Base-by-base conservation (phyloP, 306 rosid genomes). In the Erythrophleum fordii region DNA sequence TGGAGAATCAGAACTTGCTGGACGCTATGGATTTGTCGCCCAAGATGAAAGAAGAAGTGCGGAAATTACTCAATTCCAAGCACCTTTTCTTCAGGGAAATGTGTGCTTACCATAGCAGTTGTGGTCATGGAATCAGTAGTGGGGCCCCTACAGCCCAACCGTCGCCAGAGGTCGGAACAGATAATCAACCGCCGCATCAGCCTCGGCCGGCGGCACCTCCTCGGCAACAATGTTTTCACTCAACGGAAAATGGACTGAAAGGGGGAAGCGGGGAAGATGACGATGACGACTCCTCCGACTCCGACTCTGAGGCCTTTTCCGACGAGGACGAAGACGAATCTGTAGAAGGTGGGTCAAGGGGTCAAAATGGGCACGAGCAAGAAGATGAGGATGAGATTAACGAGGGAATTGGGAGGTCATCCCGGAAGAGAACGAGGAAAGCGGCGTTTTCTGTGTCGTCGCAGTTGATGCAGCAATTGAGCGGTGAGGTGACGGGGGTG, bases 71-170 rank as follows among this genome's bases (percentile, higher is more conserved):
- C 69, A 93, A 91, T 79, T 93, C 99, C 1, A 95, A 93, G 86
- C 99, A 95, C 72, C 83, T 95, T 3, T 93, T 95, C 76, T 95
- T 95, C 86, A 89, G 94, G 70, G 99, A 95, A 86, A 95, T 95
- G 99, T 95, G 99, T 78, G 99, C 97, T 75, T 93, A 95, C 75
- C 99, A 95, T 66, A 91, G 89, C 72, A 95, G 95, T 69, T 95
- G 93, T 67, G 88, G 91, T 13, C 96, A 95, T 55, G 89, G 87
- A 10, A 34, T n/a, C 42, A 81, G 20, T 11, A 64, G 60, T 52
- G 83, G 58, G 6, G 29, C 20, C 29, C 62, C 68, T 18, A 62
- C 35, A 5, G 25, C 52, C 42, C 86, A 74, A 18, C 87, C 83
- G 29, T 87, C 78, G 3, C 87, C 94, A 0, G 97, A 90, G 52